These are phyloP conservation scores for Quercus wislizeni DNA, from an alignment of 306 rosid genomes.

Conservation along the genomic window DNA sequence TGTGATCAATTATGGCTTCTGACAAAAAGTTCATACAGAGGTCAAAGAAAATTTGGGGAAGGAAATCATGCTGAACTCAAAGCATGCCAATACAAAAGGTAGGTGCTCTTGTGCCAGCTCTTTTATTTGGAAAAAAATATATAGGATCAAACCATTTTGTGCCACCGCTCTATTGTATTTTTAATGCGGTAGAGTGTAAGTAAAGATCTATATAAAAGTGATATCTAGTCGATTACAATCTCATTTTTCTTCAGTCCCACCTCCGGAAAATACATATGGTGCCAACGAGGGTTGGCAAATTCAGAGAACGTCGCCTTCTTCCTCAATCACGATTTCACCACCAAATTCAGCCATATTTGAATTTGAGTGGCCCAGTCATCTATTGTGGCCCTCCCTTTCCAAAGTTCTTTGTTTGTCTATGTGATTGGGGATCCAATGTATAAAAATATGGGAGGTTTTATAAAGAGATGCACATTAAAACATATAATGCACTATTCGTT, in stretches of 20 bases:
- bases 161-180: no score
- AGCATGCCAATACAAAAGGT: not conserved
- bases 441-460: no score
- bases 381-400: not conserved
- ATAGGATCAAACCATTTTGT: no score
- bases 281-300: not conserved
- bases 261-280: not conserved
- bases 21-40: not conserved
- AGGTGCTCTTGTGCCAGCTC: no score
- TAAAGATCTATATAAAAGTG: no score
- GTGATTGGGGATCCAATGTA: no score
- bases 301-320: slow-evolving; percentile 1
- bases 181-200: no score
- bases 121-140: no score
- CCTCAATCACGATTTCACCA: slow-evolving; percentile 4
- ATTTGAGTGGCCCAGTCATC: not conserved
- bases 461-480: no score
- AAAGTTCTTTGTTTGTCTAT: not conserved
- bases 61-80: not conserved
- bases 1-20: not conserved
- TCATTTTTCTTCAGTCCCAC: no score
- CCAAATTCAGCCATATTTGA: not conserved
- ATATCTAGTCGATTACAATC: no score
- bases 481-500: no score
- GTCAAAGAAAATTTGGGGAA: not conserved